Evolutionary conservation across 2,329 filamentous ascomycete species (phyloP), one percentile per base, ranked within the genome.

Genomic region (Westerdykella ornata): DNA sequence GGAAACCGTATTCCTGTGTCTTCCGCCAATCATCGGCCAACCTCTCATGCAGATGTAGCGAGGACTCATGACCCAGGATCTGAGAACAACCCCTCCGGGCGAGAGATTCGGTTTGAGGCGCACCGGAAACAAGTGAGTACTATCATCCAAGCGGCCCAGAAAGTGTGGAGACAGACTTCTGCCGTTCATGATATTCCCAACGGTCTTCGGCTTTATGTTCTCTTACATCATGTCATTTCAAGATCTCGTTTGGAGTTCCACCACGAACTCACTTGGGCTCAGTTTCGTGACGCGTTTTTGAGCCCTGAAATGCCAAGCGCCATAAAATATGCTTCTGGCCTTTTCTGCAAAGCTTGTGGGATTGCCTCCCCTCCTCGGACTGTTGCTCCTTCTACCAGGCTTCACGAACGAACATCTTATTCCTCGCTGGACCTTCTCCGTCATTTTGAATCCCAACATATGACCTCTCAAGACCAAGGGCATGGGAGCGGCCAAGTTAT

Each of bases 171-270:
- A 46, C 66, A 70, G 16, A 74, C 81, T 2, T 73, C 72, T 6
- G 72, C 72, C 3, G 69, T 86, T 47, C 77, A 77, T 50, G 75
- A 80, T 38, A 65, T 87, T 13, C 74, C 80, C 12, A 74, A 76
- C 30, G 76, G 75, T 45, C 71, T 85, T 35, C 78, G 80, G 49
- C 71, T 85, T 13, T 76, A 77, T 45, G 73, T 80, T 35, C 69
- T 85, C 8, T 72, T 89, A 32, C 72, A 83, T 55, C 79, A 84
- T 57, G 66, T 81, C 38, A 71, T 76, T 42, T 72, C 73, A 41
- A 72, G 70, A 28, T 86, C 82, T 54, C 69, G 73, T 33, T 62
- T 73, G 13, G 71, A 70, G 37, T 86, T 82, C 58, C 68, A 68
- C 13, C 72, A 80, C 45, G 71, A 73, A 31, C 76, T 79, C 1